Evolutionary conservation across 116 monocot species (phyloP).

Genomic region (Iris pallida): DNA sequence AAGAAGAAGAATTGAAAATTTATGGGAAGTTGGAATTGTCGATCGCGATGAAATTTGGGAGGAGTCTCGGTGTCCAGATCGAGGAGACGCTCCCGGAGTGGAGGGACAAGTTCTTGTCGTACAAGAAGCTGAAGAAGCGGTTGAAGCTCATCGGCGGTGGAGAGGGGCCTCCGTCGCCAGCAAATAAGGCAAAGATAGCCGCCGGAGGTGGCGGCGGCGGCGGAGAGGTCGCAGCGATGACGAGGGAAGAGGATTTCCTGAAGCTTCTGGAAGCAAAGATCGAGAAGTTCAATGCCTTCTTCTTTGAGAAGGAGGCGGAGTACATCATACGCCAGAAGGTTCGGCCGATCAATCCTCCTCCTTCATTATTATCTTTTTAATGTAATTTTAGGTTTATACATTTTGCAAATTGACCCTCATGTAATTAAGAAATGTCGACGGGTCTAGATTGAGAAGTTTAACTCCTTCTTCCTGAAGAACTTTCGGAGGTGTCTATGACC

Average conservation of each 20-base stretch:
- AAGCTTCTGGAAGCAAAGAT: slow-evolving; percentile 68
- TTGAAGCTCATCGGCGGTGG: slow-evolving; percentile 41
- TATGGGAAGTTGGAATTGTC: too few relatives aligned
- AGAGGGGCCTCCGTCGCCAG: slow-evolving; percentile 10
- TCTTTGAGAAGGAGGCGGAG: slow-evolving; percentile 89
- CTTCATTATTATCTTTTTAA: neutral
- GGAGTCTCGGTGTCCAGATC: slow-evolving; percentile 64
- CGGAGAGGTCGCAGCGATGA: slow-evolving; percentile 10
- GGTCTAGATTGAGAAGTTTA: too few relatives aligned
- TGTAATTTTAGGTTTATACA: neutral
- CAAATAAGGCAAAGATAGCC: slow-evolving; percentile 26
- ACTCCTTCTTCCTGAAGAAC: too few relatives aligned
- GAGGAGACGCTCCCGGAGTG: slow-evolving; percentile 76
- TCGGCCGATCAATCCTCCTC: too few relatives aligned
- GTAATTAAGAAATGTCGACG: neutral
- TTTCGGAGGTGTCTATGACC: too few relatives aligned
- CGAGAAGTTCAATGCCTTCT: slow-evolving; percentile 85
- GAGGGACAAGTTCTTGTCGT: slow-evolving; percentile 75
- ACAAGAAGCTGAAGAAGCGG: slow-evolving; percentile 78
- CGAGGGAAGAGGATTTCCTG: slow-evolving; percentile 62
- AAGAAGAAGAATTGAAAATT: too few relatives aligned
- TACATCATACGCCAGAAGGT: slow-evolving; percentile 95
- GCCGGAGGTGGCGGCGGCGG: slow-evolving; percentile 6
- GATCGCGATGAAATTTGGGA: slow-evolving; percentile 83
- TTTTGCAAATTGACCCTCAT: neutral